A percentile compares a stretch with the other conserved stretches of the same genome.
phyloP scores from a whole-genome alignment of 2,329 filamentous ascomycete species.

The Fusarium sp. region DNA sequence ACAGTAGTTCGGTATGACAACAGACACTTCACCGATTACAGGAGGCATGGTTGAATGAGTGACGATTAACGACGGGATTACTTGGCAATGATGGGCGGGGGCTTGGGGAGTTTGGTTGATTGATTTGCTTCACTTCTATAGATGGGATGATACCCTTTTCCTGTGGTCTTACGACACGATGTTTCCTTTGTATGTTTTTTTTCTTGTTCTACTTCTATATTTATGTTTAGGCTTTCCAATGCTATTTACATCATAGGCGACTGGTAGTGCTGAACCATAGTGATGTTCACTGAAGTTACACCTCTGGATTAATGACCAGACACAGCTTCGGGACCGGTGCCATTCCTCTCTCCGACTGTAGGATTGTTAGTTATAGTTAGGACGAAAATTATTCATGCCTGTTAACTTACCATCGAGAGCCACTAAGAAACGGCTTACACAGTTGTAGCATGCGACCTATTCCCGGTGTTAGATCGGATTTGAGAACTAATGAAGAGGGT shows the following conservation, averaged over 20 bases:
- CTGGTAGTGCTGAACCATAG: slow-evolving; percentile 7
- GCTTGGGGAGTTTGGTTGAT: slow-evolving; percentile 40
- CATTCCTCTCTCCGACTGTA: slow-evolving; percentile 69
- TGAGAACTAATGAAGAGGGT: not conserved
- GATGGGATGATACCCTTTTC: slow-evolving; percentile 57
- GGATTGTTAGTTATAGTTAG: slow-evolving; percentile 46
- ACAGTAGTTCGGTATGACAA: slow-evolving; percentile 30
- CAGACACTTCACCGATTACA: slow-evolving; percentile 21
- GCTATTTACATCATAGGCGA: slow-evolving; percentile 4
- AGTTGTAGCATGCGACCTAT: slow-evolving; percentile 80
- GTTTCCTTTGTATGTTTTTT: slow-evolving; percentile 22
- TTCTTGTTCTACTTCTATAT: slow-evolving; percentile 2
- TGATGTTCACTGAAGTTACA: slow-evolving; percentile 6
- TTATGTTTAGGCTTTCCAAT: not conserved
- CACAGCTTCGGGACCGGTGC: slow-evolving; percentile 60
- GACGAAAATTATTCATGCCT: slow-evolving; percentile 17
- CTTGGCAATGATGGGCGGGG: slow-evolving; percentile 25
- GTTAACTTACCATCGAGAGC: slow-evolving; percentile 76
- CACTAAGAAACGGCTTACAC: slow-evolving; percentile 85
- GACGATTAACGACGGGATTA: slow-evolving; percentile 46
- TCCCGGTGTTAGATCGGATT: slow-evolving; percentile 31
- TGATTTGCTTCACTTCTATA: slow-evolving; percentile 50
- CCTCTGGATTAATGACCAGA: slow-evolving; percentile 50
- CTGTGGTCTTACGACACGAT: slow-evolving; percentile 35
- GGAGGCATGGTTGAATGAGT: slow-evolving; percentile 40